These are phyloP conservation scores for Lachancea fermentati DNA, from an alignment of 805 yeast genomes.

Conservation along the genomic window DNA sequence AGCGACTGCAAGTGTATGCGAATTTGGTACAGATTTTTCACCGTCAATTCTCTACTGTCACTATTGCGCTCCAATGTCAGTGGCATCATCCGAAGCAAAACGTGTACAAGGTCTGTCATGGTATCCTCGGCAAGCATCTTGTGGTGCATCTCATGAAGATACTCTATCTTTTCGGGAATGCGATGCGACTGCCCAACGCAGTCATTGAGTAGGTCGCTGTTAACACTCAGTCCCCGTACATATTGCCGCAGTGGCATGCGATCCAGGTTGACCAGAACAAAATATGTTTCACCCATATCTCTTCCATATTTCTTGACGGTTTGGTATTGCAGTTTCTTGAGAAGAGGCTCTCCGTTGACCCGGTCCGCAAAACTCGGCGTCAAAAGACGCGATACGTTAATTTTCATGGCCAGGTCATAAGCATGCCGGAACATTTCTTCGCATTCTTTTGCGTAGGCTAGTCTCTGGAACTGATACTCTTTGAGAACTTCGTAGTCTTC, in stretches of 20 bases:
- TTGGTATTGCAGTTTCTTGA: background rate
- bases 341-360: background rate
- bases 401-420: background rate
- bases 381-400: background rate
- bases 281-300: background rate
- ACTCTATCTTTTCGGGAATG: background rate
- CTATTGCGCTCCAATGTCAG: background rate
- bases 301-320: background rate
- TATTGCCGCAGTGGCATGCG: background rate
- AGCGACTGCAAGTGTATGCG: background rate
- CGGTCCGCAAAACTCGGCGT: no score
- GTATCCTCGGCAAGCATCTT: background rate
- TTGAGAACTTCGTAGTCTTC: background rate
- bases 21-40: background rate
- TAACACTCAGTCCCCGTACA: no score
- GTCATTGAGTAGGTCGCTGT: background rate
- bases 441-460: background rate
- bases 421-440: background rate
- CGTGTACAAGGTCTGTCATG: background rate
- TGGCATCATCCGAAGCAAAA: background rate
- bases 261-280: background rate
- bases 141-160: background rate
- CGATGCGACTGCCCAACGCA: background rate
- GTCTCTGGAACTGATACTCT: background rate
- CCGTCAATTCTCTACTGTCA: background rate